Evolutionary conservation across 495 filamentous ascomycete species (phyloP).

Genomic region (Beverwykella pulmonaria): DNA sequence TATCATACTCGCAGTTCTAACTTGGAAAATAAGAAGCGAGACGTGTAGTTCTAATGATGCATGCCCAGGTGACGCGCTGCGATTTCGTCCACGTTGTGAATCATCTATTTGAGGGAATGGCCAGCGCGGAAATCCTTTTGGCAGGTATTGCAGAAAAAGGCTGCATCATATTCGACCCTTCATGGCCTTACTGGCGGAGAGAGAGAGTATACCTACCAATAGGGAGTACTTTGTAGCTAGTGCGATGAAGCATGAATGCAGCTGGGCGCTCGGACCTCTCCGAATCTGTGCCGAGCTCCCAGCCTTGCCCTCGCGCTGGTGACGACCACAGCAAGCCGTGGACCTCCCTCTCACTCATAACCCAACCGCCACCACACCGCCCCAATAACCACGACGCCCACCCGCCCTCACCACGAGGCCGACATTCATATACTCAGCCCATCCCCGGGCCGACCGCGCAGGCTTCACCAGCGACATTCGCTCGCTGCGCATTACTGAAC

Average conservation of each 20-base stretch:
- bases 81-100: too few relatives aligned
- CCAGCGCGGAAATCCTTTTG: too few relatives aligned
- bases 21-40: too few relatives aligned
- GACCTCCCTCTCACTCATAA: not conserved
- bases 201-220: too few relatives aligned
- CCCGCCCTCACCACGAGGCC: not conserved
- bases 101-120: too few relatives aligned
- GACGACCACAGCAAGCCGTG: constrained; percentile 13
- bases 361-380: constrained; percentile 4
- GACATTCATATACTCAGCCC: not conserved
- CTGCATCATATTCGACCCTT: too few relatives aligned
- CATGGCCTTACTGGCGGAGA: too few relatives aligned
- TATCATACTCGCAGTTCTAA: too few relatives aligned
- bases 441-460: constrained; percentile 1
- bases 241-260: not conserved
- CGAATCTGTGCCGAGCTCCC: not conserved
- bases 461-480: not conserved
- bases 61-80: too few relatives aligned
- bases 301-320: constrained; percentile 1
- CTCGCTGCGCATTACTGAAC: constrained; percentile 18
- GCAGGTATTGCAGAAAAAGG: too few relatives aligned
- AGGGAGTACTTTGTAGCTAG: too few relatives aligned
- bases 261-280: not conserved
- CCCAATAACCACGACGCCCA: constrained; percentile 1
- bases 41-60: too few relatives aligned